Conservation (phyloP, 768 basidiomycete genomes). For the Rhizopogon salebrosus region DNA sequence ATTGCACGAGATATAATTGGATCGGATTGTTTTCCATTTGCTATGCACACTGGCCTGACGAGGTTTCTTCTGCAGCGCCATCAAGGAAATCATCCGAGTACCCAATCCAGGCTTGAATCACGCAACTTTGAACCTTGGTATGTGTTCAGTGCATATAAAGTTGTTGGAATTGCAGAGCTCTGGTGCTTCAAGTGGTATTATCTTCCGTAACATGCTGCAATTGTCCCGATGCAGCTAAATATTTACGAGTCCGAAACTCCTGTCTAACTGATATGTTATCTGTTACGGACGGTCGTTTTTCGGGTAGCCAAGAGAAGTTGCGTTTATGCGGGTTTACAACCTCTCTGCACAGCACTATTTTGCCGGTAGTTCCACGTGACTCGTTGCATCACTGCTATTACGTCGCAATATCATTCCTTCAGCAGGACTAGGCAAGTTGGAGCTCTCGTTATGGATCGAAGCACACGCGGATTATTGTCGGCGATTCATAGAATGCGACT, state of each 20-base stretch:
- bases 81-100: not conserved
- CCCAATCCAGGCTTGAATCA: too few relatives aligned
- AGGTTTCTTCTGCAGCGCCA: not conserved
- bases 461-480: not conserved
- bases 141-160: not conserved
- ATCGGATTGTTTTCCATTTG: not conserved
- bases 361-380: not conserved
- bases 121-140: not conserved
- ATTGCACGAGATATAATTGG: not conserved
- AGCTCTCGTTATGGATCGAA: too few relatives aligned
- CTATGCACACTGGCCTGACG: not conserved
- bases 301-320: too few relatives aligned
- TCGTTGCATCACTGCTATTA: not conserved
- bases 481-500: not conserved
- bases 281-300: too few relatives aligned
- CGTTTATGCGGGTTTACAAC: too few relatives aligned
- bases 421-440: not conserved
- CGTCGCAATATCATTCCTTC: not conserved
- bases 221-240: not conserved
- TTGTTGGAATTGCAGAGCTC: not conserved
- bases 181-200: not conserved
- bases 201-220: too few relatives aligned
- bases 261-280: too few relatives aligned
- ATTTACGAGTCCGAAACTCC: too few relatives aligned
- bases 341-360: not conserved